A percentile compares a stretch with the other conserved stretches of the same genome.
Evolutionary conservation across 768 basidiomycete species (phyloP).

Genomic region (Imleria badia): DNA sequence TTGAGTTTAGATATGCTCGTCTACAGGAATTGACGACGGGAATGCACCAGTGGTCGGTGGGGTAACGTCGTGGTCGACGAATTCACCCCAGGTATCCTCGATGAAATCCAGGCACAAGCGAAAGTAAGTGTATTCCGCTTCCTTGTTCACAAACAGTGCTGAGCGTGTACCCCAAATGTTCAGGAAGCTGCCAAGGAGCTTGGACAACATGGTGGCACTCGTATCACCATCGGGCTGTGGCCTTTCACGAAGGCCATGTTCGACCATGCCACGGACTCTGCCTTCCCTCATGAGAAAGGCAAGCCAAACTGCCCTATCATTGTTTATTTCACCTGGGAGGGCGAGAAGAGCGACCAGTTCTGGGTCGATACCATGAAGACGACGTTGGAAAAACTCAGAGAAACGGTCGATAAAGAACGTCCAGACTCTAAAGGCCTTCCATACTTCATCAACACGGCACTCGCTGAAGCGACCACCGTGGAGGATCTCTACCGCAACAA

Average conservation of each 20-base stretch:
- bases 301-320: slow-evolving; percentile 15
- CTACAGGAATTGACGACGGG: not conserved
- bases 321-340: slow-evolving; percentile 14
- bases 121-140: not conserved
- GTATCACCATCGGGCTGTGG: slow-evolving; percentile 10
- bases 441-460: slow-evolving; percentile 10
- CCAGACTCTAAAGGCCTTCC: slow-evolving; percentile 2
- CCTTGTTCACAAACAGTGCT: not conserved
- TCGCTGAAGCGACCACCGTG: not conserved
- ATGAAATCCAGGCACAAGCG: slow-evolving; percentile 1
- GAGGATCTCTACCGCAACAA: slow-evolving; percentile 11
- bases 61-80: slow-evolving; percentile 17
- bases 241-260: slow-evolving; percentile 17
- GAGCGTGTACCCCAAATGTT: not conserved
- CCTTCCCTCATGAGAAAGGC: slow-evolving; percentile 12
- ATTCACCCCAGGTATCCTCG: slow-evolving; percentile 11
- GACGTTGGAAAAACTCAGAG: not conserved
- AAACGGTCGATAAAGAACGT: slow-evolving; percentile 4
- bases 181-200: slow-evolving; percentile 8
- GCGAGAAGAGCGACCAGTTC: not conserved
- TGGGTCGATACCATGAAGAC: slow-evolving; percentile 11
- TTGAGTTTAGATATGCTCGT: not conserved
- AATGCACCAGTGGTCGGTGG: slow-evolving; percentile 15
- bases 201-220: slow-evolving; percentile 1
- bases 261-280: slow-evolving; percentile 10